phyloP scores from a whole-genome alignment of 768 basidiomycete genomes.

The Dictyophora rubrovolvata region DNA sequence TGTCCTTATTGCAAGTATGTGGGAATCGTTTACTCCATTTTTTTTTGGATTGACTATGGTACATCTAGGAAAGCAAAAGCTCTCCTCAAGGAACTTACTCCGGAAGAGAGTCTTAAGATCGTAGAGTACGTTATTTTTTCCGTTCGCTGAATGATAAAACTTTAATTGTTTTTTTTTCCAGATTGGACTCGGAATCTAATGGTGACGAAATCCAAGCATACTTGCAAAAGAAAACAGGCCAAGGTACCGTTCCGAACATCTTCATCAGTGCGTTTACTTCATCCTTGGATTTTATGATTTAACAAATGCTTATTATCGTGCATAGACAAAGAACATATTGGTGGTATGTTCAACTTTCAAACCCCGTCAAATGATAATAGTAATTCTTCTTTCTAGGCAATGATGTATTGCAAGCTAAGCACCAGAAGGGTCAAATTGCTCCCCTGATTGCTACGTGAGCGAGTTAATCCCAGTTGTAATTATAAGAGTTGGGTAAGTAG shows the following conservation, averaged over 20 bases:
- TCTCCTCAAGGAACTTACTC: not conserved
- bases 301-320: not conserved
- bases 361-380: not conserved
- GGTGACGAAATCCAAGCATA: conserved; percentile 58
- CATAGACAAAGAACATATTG: conserved; percentile 16
- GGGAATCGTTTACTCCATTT: conserved; percentile 17
- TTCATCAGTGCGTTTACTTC: conserved; percentile 48
- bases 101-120: conserved; percentile 21
- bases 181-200: conserved; percentile 51
- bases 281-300: not conserved
- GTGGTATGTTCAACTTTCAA: conserved; percentile 13
- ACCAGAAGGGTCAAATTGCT: not conserved
- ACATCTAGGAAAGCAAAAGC: conserved; percentile 1
- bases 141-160: not conserved
- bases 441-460: conserved; percentile 5
- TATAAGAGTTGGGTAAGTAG: no score
- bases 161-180: conserved; percentile 15
- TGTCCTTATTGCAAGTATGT: conserved; percentile 45
- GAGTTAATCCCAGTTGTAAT: not conserved
- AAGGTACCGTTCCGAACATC: conserved; percentile 66
- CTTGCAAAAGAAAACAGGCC: conserved; percentile 50
- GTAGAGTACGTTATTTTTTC: conserved; percentile 34
- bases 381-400: not conserved
- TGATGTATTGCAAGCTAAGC: conserved; percentile 1
- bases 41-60: not conserved